Evolutionary conservation across 2,329 filamentous ascomycete species (phyloP).

Genomic region (Ophiosphaerella korrae): DNA sequence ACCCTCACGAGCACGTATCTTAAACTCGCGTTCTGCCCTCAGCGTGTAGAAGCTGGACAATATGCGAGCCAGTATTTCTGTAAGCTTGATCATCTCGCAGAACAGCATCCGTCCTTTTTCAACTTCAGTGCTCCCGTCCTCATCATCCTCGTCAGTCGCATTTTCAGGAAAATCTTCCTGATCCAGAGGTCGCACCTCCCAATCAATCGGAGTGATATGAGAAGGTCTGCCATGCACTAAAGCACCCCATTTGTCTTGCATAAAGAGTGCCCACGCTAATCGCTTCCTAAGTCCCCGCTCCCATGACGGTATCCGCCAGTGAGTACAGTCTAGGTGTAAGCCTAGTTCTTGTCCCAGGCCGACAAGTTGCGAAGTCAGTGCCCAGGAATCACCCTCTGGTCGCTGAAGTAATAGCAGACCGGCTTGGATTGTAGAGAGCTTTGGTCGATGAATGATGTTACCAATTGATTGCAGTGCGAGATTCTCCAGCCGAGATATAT

Average conservation of each 20-base stretch:
- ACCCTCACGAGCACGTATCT: slow-evolving; percentile 49
- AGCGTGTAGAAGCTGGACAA: slow-evolving; percentile 59
- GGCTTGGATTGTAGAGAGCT: slow-evolving; percentile 49
- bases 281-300: slow-evolving; percentile 66
- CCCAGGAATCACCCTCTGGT: slow-evolving; percentile 40
- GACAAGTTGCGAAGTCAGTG: slow-evolving; percentile 44
- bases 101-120: slow-evolving; percentile 50
- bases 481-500: slow-evolving; percentile 40
- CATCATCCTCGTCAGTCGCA: slow-evolving; percentile 38
- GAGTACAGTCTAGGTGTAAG: slow-evolving; percentile 61
- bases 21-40: slow-evolving; percentile 53
- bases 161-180: slow-evolving; percentile 52
- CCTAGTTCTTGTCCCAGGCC: slow-evolving; percentile 48
- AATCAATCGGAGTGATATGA: slow-evolving; percentile 60
- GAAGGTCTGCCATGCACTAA: slow-evolving; percentile 63
- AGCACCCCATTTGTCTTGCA: slow-evolving; percentile 68
- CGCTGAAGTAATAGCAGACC: slow-evolving; percentile 46
- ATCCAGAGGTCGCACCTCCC: slow-evolving; percentile 57
- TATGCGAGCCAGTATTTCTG: slow-evolving; percentile 58
- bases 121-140: slow-evolving; percentile 42
- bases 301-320: slow-evolving; percentile 67
- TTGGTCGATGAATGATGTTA: slow-evolving; percentile 47
- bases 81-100: slow-evolving; percentile 58
- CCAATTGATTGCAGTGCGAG: slow-evolving; percentile 46
- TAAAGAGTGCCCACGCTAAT: slow-evolving; percentile 67